phyloP scores from a whole-genome alignment of 139 green algal species.

The Micractinium sp. region DNA sequence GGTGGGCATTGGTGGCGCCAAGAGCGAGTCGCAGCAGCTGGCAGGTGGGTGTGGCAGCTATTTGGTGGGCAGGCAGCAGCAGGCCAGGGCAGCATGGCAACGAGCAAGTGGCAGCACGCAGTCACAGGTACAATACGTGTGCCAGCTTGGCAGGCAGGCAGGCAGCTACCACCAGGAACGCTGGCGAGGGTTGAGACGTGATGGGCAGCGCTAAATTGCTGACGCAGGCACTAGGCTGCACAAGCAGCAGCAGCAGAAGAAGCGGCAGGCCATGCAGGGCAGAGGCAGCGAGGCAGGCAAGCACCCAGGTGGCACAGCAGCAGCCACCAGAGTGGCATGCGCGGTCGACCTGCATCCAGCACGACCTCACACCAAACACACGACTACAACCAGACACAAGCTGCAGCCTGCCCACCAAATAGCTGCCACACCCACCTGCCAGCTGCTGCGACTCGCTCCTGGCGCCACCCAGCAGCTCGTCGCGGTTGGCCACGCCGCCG shows the following conservation, averaged over 20 bases:
- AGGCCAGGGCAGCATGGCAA: background rate
- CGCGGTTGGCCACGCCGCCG: background rate
- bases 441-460: constrained; percentile 33
- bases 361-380: background rate
- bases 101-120: background rate
- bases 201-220: no score
- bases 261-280: background rate
- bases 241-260: background rate
- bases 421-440: constrained; percentile 33
- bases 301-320: background rate
- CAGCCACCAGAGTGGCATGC: no score
- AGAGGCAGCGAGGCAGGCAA: no score
- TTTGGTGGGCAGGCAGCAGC: background rate
- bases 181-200: no score
- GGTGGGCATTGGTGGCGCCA: constrained; percentile 25
- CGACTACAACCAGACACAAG: background rate
- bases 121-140: no score
- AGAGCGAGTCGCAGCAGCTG: constrained; percentile 33
- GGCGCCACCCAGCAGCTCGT: constrained; percentile 48
- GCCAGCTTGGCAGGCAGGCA: no score
- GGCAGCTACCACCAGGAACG: no score
- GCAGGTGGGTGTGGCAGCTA: constrained; percentile 30
- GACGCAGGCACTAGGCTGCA: no score
- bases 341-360: no score
- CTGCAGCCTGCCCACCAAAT: background rate